phyloP scores from a whole-genome alignment of 2,329 filamentous ascomycete species.

The Thyridium curvatum region DNA sequence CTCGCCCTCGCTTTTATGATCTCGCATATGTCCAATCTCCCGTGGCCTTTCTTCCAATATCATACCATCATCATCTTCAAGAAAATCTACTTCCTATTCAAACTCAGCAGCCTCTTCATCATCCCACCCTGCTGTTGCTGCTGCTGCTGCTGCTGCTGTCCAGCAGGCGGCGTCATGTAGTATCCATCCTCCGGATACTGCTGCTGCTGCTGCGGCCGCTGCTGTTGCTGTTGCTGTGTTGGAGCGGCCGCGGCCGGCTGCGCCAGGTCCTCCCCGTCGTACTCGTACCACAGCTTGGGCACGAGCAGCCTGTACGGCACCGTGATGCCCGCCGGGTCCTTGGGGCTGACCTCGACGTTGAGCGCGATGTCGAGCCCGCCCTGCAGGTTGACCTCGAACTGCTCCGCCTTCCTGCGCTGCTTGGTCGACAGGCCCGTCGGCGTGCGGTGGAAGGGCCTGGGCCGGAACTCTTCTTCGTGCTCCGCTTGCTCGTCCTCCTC shows the following conservation, averaged over 20 bases:
- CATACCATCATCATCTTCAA: too few species aligned
- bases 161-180: too few species aligned
- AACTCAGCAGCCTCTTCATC: too few species aligned
- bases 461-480: too few species aligned
- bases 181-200: too few species aligned
- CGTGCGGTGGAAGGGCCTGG: slow-evolving; percentile 54
- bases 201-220: background rate
- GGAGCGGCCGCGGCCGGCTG: slow-evolving; percentile 11
- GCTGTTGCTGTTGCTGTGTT: background rate
- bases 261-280: slow-evolving; percentile 34
- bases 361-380: slow-evolving; percentile 80
- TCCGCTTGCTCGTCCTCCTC: slow-evolving; percentile 4
- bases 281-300: slow-evolving; percentile 64
- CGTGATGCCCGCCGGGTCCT: slow-evolving; percentile 83
- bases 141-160: too few species aligned
- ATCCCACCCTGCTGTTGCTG: too few species aligned
- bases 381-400: slow-evolving; percentile 65
- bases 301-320: slow-evolving; percentile 81
- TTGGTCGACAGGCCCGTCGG: slow-evolving; percentile 63
- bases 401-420: slow-evolving; percentile 47
- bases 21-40: too few species aligned
- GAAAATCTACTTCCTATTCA: too few species aligned
- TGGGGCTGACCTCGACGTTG: slow-evolving; percentile 82
- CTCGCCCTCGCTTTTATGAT: too few species aligned
- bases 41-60: too few species aligned